phyloP scores from a whole-genome alignment of 139 green algal species.

The Ostreobium quekettii region DNA sequence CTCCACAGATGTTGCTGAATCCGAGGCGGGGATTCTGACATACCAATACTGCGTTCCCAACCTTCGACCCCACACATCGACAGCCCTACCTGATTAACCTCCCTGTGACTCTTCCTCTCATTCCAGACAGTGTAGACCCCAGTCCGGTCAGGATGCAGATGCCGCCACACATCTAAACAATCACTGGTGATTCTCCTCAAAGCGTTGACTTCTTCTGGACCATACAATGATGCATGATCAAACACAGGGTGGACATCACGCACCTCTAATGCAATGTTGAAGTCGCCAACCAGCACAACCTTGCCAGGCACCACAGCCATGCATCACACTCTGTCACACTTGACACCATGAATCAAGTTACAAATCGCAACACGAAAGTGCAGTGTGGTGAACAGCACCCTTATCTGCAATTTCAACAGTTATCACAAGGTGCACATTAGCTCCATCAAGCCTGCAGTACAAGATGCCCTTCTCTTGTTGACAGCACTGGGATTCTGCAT shows the following conservation, averaged over 20 bases:
- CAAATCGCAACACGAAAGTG: not conserved
- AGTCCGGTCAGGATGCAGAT: slow-evolving; percentile 21
- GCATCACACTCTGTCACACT: no score
- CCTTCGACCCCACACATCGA: no score
- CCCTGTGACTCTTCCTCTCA: slow-evolving; percentile 17
- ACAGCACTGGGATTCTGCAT: no score
- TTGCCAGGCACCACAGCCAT: no score
- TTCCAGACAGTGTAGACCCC: slow-evolving; percentile 30
- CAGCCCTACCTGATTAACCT: slow-evolving; percentile 12
- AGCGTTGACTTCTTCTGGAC: slow-evolving; percentile 14
- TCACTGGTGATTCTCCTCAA: slow-evolving; percentile 16
- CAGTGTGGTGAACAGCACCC: not conserved
- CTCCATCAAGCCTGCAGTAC: no score
- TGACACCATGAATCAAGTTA: not conserved
- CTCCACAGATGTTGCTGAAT: no score
- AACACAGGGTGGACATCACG: slow-evolving; percentile 21
- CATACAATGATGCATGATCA: slow-evolving; percentile 18
- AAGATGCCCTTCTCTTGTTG: no score
- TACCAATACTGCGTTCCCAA: no score
- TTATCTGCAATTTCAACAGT: not conserved
- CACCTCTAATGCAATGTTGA: slow-evolving; percentile 22
- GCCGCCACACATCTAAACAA: slow-evolving; percentile 22
- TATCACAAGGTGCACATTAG: no score
- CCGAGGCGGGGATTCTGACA: no score
- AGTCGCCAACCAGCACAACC: slow-evolving; percentile 29